A percentile compares a stretch with the other conserved stretches of the same genome.
Conservation (phyloP, 257 asterid genomes). For the Salvia splendens region DNA sequence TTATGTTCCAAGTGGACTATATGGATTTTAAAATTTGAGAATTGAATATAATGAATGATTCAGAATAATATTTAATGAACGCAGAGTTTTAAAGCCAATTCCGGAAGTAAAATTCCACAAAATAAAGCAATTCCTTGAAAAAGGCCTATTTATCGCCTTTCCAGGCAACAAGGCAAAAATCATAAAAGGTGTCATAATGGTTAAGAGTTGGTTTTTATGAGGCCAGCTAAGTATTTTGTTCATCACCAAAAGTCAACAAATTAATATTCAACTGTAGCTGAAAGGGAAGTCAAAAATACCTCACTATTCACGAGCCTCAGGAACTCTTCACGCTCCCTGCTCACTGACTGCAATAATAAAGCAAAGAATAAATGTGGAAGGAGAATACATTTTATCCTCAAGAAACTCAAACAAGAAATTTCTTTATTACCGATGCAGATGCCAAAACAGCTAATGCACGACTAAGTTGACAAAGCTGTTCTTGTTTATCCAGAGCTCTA, state of each 20-base stretch:
- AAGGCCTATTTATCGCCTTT: constrained; percentile 12
- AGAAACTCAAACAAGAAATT: constrained; percentile 29
- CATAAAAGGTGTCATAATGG: not conserved
- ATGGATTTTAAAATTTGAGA: constrained; percentile 15
- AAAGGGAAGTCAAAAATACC: constrained; percentile 45
- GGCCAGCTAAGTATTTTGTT: constrained; percentile 1
- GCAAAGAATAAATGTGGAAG: constrained; percentile 20
- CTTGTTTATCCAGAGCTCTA: constrained; percentile 72
- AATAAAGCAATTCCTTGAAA: constrained; percentile 2
- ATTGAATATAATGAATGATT: constrained; percentile 11
- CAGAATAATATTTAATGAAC: not conserved
- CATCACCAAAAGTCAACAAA: constrained; percentile 13
- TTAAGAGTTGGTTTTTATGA: not conserved
- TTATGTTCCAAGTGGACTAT: constrained; percentile 11
- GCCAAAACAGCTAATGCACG: constrained; percentile 89
- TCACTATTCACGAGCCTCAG: constrained; percentile 85
- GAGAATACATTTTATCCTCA: constrained; percentile 8
- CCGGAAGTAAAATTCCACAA: constrained; percentile 4
- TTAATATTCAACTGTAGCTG: constrained; percentile 22
- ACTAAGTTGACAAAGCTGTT: constrained; percentile 84
- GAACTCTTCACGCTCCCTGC: constrained; percentile 87
- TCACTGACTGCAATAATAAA: constrained; percentile 65
- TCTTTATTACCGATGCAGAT: constrained; percentile 73
- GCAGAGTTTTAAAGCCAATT: constrained; percentile 8
- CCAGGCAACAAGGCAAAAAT: constrained; percentile 17